A percentile compares a stretch with the other conserved stretches of the same genome.
Conservation (phyloP, 768 basidiomycete species). For the Galerina sulciceps region DNA sequence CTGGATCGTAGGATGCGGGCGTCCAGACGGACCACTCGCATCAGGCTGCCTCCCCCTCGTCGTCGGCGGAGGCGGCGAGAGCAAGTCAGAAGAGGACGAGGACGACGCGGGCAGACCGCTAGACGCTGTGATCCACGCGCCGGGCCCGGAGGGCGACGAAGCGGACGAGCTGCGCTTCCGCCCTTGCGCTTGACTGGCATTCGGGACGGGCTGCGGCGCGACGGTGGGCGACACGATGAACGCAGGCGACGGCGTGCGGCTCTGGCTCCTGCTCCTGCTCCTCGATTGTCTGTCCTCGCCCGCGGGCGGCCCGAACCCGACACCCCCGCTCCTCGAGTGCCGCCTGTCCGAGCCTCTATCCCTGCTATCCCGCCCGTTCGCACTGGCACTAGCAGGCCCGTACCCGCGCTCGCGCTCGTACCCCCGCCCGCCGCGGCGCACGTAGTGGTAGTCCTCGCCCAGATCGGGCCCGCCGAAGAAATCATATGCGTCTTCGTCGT, state of each 20-base stretch:
- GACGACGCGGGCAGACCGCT: not conserved
- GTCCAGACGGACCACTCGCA: slow-evolving; percentile 11
- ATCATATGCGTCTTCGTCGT: slow-evolving; percentile 51
- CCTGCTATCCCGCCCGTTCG: slow-evolving; percentile 5
- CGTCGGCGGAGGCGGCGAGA: slow-evolving; percentile 17
- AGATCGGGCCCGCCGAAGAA: slow-evolving; percentile 65
- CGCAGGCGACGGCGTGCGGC: slow-evolving; percentile 37
- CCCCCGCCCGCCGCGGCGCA: slow-evolving; percentile 25
- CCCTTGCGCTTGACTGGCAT: not conserved
- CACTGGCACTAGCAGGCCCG: slow-evolving; percentile 15
- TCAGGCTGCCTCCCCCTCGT: not conserved
- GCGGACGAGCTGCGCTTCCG: slow-evolving; percentile 12
- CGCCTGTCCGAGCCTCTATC: slow-evolving; percentile 10
- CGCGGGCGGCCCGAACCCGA: not conserved
- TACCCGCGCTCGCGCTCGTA: slow-evolving; percentile 18
- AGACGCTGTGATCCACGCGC: slow-evolving; percentile 8
- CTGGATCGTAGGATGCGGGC: slow-evolving; percentile 6
- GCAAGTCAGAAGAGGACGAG: slow-evolving; percentile 19
- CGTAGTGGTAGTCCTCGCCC: slow-evolving; percentile 49
- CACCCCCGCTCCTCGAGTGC: not conserved
- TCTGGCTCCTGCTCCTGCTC: slow-evolving; percentile 26
- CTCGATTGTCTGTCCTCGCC: slow-evolving; percentile 24
- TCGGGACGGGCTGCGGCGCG: not conserved
- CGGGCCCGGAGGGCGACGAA: slow-evolving; percentile 19
- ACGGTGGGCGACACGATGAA: slow-evolving; percentile 17